Conservation (phyloP, 2,329 filamentous ascomycete genomes). For the Endoconidiophora polonica region DNA sequence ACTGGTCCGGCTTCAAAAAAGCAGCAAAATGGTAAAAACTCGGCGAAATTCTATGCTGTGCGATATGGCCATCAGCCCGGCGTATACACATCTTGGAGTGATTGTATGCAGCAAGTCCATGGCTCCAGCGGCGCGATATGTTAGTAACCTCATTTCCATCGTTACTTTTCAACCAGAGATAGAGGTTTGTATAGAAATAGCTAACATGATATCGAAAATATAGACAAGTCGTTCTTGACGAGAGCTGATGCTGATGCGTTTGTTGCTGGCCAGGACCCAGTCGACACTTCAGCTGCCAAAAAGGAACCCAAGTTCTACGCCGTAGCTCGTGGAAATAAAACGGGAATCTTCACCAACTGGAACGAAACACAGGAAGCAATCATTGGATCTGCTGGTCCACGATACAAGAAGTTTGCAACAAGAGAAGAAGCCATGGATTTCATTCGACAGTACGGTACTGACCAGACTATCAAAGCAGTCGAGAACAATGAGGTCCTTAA, state of each 20-base stretch:
- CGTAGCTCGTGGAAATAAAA: conserved; percentile 39
- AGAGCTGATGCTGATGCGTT: conserved; percentile 65
- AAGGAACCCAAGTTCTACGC: conserved; percentile 37
- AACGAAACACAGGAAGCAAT: conserved; percentile 55
- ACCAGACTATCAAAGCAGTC: conserved; percentile 26
- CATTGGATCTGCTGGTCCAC: conserved; percentile 51
- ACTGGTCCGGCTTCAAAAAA: conserved; percentile 22
- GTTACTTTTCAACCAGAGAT: conserved; percentile 13
- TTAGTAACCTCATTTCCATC: conserved; percentile 27
- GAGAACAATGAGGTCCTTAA: no score
- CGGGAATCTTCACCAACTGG: conserved; percentile 50
- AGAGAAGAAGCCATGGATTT: conserved; percentile 62
- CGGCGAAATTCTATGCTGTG: conserved; percentile 47
- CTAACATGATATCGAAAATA: conserved; percentile 11
- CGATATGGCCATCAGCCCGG: conserved; percentile 38
- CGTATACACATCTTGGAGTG: conserved; percentile 44
- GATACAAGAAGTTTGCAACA: conserved; percentile 53
- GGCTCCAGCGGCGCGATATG: conserved; percentile 50
- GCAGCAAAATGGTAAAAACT: conserved; percentile 27
- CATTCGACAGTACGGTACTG: conserved; percentile 36
- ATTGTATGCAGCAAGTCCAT: conserved; percentile 42
- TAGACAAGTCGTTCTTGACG: conserved; percentile 66
- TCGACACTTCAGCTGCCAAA: conserved; percentile 21
- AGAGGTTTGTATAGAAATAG: conserved; percentile 49
- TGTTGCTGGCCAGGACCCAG: conserved; percentile 38